Evolutionary conservation across 805 yeast species (phyloP), one percentile per base, ranked within the genome.

Genomic region (Yamadazyma kitorensis): DNA sequence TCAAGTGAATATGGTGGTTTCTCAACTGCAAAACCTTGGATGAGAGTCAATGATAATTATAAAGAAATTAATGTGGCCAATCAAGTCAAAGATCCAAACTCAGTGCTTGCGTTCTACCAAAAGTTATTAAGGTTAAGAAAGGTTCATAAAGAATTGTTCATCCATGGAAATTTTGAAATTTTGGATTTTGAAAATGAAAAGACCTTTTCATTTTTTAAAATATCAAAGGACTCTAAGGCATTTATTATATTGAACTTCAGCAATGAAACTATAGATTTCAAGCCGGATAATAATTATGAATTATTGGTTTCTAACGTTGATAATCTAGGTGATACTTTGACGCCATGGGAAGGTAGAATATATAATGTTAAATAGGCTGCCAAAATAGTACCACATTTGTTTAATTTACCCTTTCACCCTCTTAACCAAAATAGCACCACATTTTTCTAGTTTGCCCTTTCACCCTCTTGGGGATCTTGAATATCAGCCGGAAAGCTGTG

Each of bases 21-120:
- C 53, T 57, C 76, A 16, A 54, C 62, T 4, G 66, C 47, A 25
- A 58, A 55, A 40, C 80, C 81, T 14, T 76, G 82, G 81, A 74
- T 69, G 57, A 56, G 62, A 40, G 68, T 70, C 43, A 72, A 72
- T 44, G 76, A 71, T 41, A 69, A 70, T 47, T 76, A 67, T 55
- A 54, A 50, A 41, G 67, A 66, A 33, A 63, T 75, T 47, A 76
- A 76, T 42, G 80, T 66, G 14, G 67, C 59, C 5, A 50, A 61
- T 3, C 78, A 75, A 49, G 48, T 56, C n/a, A 41, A 60, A 27
- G 76, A 75, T 47, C 67, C 70, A 3, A 43, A 64, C 29, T 74
- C 80, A 0, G 57, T 72, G 18, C 57, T 65, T 41, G 46, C 52
- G 40, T 76, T 71, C 56, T 75, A 73, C 69, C 60, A 59, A 39